phyloP scores from a whole-genome alignment of 352 stramenopile genomes.

The Pythium chondricola region DNA sequence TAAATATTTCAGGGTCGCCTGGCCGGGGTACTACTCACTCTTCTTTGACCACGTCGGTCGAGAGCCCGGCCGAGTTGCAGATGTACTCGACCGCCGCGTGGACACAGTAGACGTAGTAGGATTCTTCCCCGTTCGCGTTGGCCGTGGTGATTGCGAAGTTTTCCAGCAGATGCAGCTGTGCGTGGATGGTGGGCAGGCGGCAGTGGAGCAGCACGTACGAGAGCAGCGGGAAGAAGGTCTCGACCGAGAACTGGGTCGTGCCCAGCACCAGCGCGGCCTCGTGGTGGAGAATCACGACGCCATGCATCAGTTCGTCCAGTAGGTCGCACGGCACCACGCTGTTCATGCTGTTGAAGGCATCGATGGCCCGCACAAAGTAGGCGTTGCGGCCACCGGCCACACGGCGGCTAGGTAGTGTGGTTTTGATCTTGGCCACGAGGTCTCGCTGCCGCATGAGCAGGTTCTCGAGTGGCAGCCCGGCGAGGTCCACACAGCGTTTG shows the following conservation, averaged over 20 bases:
- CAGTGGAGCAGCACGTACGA: slow-evolving; percentile 78
- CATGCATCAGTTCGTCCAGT: slow-evolving; percentile 80
- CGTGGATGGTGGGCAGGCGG: slow-evolving; percentile 61
- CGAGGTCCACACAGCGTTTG: slow-evolving; percentile 59
- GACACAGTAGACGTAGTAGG: slow-evolving; percentile 88
- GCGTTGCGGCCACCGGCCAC: slow-evolving; percentile 26
- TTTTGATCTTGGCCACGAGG: slow-evolving; percentile 57
- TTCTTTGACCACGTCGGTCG: too few species aligned
- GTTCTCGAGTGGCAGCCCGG: slow-evolving; percentile 61
- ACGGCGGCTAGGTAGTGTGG: slow-evolving; percentile 40
- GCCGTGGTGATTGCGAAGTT: slow-evolving; percentile 75
- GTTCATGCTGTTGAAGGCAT: slow-evolving; percentile 75
- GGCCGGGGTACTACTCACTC: too few species aligned
- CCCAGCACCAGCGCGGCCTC: slow-evolving; percentile 83
- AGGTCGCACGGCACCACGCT: slow-evolving; percentile 80
- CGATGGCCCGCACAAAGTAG: slow-evolving; percentile 60
- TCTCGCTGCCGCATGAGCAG: slow-evolving; percentile 43
- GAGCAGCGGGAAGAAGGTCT: slow-evolving; percentile 83
- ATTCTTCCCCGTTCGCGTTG: slow-evolving; percentile 81
- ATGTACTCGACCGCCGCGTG: slow-evolving; percentile 81
- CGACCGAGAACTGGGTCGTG: slow-evolving; percentile 81
- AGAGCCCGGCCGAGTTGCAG: slow-evolving; percentile 58
- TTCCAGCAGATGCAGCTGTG: slow-evolving; percentile 77
- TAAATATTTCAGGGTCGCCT: too few species aligned
- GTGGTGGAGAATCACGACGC: slow-evolving; percentile 76